A percentile compares a stretch with the other conserved stretches of the same genome.
These are phyloP conservation scores for Ilyonectria destructans DNA, from an alignment of 2,329 filamentous ascomycete genomes.

Conservation along the genomic window DNA sequence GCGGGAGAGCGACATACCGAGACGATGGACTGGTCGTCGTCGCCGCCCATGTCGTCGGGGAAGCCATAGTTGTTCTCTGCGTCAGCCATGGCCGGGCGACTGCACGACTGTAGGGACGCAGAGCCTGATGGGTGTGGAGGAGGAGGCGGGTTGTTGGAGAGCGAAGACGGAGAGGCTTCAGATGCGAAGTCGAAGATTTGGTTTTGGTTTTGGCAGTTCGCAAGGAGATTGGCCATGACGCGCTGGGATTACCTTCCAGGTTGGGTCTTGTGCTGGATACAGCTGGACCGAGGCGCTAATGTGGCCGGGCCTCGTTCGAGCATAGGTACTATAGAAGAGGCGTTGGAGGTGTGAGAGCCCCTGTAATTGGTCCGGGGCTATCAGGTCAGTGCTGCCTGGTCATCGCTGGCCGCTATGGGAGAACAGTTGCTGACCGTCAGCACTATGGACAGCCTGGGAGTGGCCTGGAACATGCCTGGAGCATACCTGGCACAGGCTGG, in stretches of 20 bases:
- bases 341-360: slow-evolving; percentile 31
- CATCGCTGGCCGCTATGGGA: slow-evolving; percentile 34
- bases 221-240: slow-evolving; percentile 50
- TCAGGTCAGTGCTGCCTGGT: not conserved
- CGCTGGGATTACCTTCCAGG: slow-evolving; percentile 47
- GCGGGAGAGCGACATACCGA: slow-evolving; percentile 53
- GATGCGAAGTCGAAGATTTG: slow-evolving; percentile 44
- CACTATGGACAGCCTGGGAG: not conserved
- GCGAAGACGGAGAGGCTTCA: slow-evolving; percentile 32
- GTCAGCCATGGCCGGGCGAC: slow-evolving; percentile 59
- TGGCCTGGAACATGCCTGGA: not conserved
- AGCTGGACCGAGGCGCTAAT: slow-evolving; percentile 45
- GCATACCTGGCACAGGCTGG: not conserved
- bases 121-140: slow-evolving; percentile 40
- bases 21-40: slow-evolving; percentile 66
- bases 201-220: slow-evolving; percentile 47
- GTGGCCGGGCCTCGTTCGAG: slow-evolving; percentile 23
- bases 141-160: slow-evolving; percentile 38
- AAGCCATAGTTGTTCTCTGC: slow-evolving; percentile 63
- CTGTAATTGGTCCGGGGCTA: slow-evolving; percentile 42
- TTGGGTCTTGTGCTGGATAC: slow-evolving; percentile 30
- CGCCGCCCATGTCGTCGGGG: slow-evolving; percentile 62
- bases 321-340: slow-evolving; percentile 1
- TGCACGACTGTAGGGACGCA: slow-evolving; percentile 48
- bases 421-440: not conserved